Base-by-base conservation (phyloP, 23 red algal genomes). In the Gracilaria vermiculophylla region DNA sequence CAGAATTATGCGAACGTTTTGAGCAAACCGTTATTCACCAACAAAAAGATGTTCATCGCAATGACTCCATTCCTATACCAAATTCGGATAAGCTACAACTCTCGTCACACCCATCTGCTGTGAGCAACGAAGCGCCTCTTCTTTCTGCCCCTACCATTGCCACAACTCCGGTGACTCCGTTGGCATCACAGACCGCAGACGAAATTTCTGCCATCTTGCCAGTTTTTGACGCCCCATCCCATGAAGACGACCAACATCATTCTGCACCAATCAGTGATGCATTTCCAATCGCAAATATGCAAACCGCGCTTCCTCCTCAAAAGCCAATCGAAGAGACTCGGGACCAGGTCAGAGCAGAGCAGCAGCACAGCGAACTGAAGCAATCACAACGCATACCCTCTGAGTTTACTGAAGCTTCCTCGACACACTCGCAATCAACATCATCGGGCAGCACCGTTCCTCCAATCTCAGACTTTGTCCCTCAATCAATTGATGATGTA, bases 1-100 rank as follows among this genome's bases (percentile, higher is more conserved):
- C 54, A 25, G 60, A 82, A 82, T 48, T 82, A 36, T 55, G 78
- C 51, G 17, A 82, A 39, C 78, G 78, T 24, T 50, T 82, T 15
- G 78, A 82, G 65, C 78, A 55, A 44, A 55, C 78, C 53, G 78
- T 82, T 62, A 60, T 64, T 48, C 28, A 82, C 16, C 34, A 60
- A 20, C 55, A 82, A 43, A 29, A 43, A 15, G 24, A 65, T 29
- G 23, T 50, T 24, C 53, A 25, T 54, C 21, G 29, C 42, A 20
- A 60, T 23, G 48, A 28, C 15, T 16, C n/a, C 27, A 7, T 48
- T n/a, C 40, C 39, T 1, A 64, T 34, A 32, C 58, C 1, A 34
- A 36, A 3, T 47, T 1, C 67, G 11, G 67, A 47, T 11, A 73
- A 36, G 13, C 12, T 47, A 11, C 50, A 60, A 41, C 41, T 44